Evolutionary conservation across 768 basidiomycete genomes (phyloP).

Genomic region (Amanita rubescens): DNA sequence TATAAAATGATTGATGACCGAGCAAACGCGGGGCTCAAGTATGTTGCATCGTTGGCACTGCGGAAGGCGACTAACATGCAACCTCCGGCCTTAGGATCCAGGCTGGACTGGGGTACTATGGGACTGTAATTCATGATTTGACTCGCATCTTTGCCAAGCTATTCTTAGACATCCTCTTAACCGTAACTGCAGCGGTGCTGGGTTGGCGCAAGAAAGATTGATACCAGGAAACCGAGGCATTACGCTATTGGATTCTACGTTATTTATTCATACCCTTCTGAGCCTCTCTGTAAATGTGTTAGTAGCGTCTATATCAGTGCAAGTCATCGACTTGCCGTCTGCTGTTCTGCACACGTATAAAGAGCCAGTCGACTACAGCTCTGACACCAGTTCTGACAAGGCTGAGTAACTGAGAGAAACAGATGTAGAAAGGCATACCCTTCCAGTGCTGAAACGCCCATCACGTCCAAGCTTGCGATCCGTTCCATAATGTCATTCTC

Average conservation of each 20-base stretch:
- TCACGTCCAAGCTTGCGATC: conserved; percentile 75
- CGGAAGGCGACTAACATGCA: neutral
- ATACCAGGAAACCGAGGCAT: neutral
- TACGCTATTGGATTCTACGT: neutral
- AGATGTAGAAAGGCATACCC: conserved; percentile 47
- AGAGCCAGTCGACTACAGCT: conserved; percentile 91
- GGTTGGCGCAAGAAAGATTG: neutral
- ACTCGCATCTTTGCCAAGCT: conserved; percentile 23
- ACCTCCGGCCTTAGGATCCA: neutral
- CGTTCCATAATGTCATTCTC: conserved; percentile 42
- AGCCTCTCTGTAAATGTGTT: neutral
- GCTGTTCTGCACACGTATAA: conserved; percentile 89
- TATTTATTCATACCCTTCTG: neutral
- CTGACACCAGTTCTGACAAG: conserved; percentile 71
- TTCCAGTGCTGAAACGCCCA: conserved; percentile 87
- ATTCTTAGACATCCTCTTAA: conserved; percentile 15
- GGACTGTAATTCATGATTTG: conserved; percentile 16
- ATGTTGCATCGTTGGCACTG: conserved; percentile 8
- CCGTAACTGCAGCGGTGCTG: conserved; percentile 9
- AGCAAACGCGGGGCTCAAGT: conserved; percentile 27
- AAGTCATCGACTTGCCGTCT: conserved; percentile 38
- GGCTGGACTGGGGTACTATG: neutral
- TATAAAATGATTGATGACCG: conserved; percentile 45
- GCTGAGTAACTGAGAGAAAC: neutral
- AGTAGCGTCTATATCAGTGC: conserved; percentile 5